A percentile compares a stretch with the other conserved stretches of the same genome.
phyloP scores from a whole-genome alignment of 140 eudicot genomes.

The Oenanthe javanica region DNA sequence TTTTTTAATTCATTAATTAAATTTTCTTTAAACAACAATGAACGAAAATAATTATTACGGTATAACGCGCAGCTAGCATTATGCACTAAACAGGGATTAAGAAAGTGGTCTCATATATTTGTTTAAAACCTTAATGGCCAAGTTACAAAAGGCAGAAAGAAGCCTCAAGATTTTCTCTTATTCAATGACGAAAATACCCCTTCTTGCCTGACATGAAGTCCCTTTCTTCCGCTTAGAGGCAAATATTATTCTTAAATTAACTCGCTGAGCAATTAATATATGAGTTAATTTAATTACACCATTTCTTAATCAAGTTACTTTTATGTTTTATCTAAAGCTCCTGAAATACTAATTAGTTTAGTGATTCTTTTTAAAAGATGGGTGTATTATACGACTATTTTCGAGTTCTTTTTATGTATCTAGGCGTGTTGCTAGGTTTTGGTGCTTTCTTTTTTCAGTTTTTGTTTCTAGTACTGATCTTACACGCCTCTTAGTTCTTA shows the following conservation, averaged over 20 bases:
- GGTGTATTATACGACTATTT: neutral
- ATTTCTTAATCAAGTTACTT: neutral
- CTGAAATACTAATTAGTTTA: neutral
- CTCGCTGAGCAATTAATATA: neutral
- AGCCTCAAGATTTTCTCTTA: neutral
- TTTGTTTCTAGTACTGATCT: conserved; percentile 5
- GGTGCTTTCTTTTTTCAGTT: conserved; percentile 19
- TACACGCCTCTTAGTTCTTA: conserved; percentile 5
- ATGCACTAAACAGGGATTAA: neutral
- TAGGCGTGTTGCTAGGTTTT: conserved; percentile 21
- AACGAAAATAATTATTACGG: no score
- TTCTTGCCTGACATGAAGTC: neutral
- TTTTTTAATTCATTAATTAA: no score
- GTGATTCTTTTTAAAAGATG: neutral
- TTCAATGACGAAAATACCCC: conserved; percentile 9
- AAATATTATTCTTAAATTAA: conserved; percentile 12
- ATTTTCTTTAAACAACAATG: no score
- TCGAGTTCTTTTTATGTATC: neutral
- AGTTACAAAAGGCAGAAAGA: conserved; percentile 8
- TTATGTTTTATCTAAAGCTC: neutral
- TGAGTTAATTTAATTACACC: neutral
- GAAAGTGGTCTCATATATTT: neutral
- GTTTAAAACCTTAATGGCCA: conserved; percentile 19
- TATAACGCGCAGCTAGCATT: no score
- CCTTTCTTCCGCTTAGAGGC: conserved; percentile 21